These are phyloP conservation scores for Dendrostoma leiphaemia DNA, from an alignment of 2,329 filamentous ascomycete species.

Conservation along the genomic window DNA sequence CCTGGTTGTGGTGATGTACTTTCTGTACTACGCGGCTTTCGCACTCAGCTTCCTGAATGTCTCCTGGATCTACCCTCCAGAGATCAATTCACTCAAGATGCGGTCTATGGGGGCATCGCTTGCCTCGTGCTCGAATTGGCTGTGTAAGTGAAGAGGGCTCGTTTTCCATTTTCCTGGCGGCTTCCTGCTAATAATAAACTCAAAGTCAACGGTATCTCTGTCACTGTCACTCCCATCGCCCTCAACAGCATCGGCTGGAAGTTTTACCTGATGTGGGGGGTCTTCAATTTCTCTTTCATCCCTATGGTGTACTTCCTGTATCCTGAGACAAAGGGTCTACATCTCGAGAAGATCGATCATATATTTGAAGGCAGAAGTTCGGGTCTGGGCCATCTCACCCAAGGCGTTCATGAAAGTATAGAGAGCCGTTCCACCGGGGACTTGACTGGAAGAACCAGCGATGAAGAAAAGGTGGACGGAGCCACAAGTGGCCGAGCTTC, in stretches of 20 bases:
- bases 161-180: too few relatives aligned
- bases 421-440: background rate
- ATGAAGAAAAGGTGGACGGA: conserved; percentile 1
- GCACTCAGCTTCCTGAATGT: conserved; percentile 12
- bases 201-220: conserved; percentile 15
- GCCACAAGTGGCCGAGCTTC: background rate
- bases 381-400: background rate
- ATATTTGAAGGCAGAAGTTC: background rate
- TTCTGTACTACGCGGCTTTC: conserved; percentile 16
- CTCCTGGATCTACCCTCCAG: conserved; percentile 14
- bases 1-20: conserved; percentile 12
- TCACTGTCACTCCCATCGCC: conserved; percentile 20
- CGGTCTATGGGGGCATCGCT: conserved; percentile 21
- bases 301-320: conserved; percentile 25
- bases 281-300: conserved; percentile 25
- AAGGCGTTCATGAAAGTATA: conserved; percentile 1
- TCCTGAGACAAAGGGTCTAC: conserved; percentile 26
- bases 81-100: conserved; percentile 17
- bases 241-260: conserved; percentile 22
- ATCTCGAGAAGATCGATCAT: conserved; percentile 24
- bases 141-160: conserved; percentile 21
- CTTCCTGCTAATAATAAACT: conserved; percentile 3
- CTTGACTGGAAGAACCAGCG: background rate
- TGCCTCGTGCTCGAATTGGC: conserved; percentile 23
- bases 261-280: conserved; percentile 24